These are phyloP conservation scores for Ceratocystis harringtonii DNA, from an alignment of 2,329 filamentous ascomycete genomes.

Conservation along the genomic window DNA sequence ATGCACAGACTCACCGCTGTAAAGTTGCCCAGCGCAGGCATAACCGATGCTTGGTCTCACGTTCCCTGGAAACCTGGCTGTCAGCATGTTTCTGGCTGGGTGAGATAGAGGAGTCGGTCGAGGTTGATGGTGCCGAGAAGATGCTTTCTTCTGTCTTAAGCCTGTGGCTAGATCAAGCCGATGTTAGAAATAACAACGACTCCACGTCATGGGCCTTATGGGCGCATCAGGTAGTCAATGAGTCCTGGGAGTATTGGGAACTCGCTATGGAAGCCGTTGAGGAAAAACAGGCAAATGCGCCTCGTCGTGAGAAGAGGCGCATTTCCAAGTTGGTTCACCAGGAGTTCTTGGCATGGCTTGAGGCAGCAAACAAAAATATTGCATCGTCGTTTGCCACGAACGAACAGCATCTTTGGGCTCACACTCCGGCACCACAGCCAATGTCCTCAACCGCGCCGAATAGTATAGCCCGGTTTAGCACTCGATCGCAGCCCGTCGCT, in stretches of 20 bases:
- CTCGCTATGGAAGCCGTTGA: slow-evolving; percentile 16
- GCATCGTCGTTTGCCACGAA: not conserved
- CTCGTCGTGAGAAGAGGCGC: slow-evolving; percentile 16
- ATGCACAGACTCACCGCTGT: slow-evolving; percentile 5
- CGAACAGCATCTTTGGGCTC: slow-evolving; percentile 7
- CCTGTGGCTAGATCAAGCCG: slow-evolving; percentile 12
- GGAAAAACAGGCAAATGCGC: slow-evolving; percentile 17
- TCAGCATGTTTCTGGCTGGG: not conserved
- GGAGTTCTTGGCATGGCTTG: slow-evolving; percentile 14
- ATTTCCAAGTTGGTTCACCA: slow-evolving; percentile 7
- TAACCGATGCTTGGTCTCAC: slow-evolving; percentile 5
- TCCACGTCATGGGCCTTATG: slow-evolving; percentile 8
- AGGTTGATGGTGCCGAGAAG: not conserved
- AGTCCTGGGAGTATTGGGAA: slow-evolving; percentile 18
- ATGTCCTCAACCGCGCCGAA: not conserved
- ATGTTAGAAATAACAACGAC: slow-evolving; percentile 1
- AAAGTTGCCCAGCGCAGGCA: slow-evolving; percentile 6
- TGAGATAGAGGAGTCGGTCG: slow-evolving; percentile 7
- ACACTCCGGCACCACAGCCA: slow-evolving; percentile 8
- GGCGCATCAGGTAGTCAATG: slow-evolving; percentile 11
- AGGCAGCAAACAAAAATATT: not conserved
- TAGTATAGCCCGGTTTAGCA: slow-evolving; percentile 13
- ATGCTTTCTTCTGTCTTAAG: slow-evolving; percentile 5
- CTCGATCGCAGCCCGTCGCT: slow-evolving; percentile 10
- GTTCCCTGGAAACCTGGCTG: slow-evolving; percentile 4